Base-by-base conservation (phyloP, 2,329 filamentous ascomycete species). In the Fusarium zealandicum region DNA sequence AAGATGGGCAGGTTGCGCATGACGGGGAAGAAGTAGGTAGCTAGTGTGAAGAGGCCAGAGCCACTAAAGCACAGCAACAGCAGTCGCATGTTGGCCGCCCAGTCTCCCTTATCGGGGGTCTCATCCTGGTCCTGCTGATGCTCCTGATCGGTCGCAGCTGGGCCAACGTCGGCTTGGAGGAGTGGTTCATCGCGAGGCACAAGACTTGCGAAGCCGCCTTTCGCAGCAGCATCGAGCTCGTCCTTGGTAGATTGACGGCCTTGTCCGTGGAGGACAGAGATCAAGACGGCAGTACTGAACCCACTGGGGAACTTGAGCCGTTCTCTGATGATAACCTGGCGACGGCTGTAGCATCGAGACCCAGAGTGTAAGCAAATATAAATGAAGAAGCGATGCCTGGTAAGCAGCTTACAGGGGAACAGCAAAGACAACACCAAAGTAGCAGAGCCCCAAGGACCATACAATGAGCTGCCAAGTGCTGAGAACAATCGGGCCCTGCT, bases 381-480 rank as follows among this genome's bases (percentile, higher is more conserved):
- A n/a, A 13, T n/a, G 17, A 40, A 13, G n/a, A 1, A 12, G n/a
- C 22, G 14, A 16, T 31, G 22, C 11, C 5, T 10, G 6, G 14
- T 31, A 12, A 27, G 9, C 10, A n/a, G 20, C 17, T 77, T 74
- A 71, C 80, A 98, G 71, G 1, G 95, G 95, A 12, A 99, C 93
- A 1, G 93, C 95, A 76, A 99, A 98, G 1, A 98, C 88, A 1
- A 98, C 95, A 0, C 95, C 95, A 70, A 99, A 99, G 69, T 98
- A 93, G 71, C 93, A 97, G 13, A 99, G 84, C 0, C 95, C 95
- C 47, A 99, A 73, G 20, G 92, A 90, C 95, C 95, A 99, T 7
- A 97, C 73, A 6, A 96, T 86, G 60, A 97, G 76, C 72, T 92
- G 92, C 78, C 86, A 85, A 31, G 90, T 81, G 30, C 86, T 85